Evolutionary conservation across 2,329 filamentous ascomycete species (phyloP).

Genomic region (Ophiocordyceps camponoti-leonardi): DNA sequence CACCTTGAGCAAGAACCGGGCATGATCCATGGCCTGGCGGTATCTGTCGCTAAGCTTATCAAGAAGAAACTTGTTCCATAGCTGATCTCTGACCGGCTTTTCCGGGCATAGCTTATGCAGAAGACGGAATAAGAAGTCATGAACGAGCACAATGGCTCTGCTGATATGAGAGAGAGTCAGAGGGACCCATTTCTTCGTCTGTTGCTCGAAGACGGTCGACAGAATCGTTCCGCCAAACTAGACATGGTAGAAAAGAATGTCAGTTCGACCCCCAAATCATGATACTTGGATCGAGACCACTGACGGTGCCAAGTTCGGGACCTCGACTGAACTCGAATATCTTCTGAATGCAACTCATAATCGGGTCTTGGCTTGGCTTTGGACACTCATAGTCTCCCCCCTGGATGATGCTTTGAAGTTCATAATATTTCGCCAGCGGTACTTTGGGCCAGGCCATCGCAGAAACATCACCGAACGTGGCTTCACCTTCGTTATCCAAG

Average conservation of each 20-base stretch:
- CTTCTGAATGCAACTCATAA: constrained; percentile 10
- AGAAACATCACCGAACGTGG: no score
- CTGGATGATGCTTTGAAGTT: constrained; percentile 1
- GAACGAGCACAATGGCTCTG: constrained; percentile 30
- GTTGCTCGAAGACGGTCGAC: constrained; percentile 28
- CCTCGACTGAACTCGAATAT: constrained; percentile 2
- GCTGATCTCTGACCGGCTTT: constrained; percentile 16
- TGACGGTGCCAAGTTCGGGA: constrained; percentile 2
- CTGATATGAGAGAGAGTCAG: constrained; percentile 31
- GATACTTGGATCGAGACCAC: neutral
- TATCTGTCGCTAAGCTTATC: constrained; percentile 30
- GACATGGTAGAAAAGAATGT: no score
- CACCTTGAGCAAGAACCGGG: constrained; percentile 31
- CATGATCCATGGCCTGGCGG: constrained; percentile 26
- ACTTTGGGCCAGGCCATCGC: neutral
- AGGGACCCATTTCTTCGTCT: constrained; percentile 33
- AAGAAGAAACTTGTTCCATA: constrained; percentile 24
- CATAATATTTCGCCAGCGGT: neutral
- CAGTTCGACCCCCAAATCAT: no score
- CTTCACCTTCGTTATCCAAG: no score
- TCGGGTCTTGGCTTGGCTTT: neutral
- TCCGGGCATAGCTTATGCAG: constrained; percentile 28
- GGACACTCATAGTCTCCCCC: neutral
- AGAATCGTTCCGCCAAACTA: constrained; percentile 24
- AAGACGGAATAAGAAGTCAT: constrained; percentile 29